Percentiles rank a stretch among this genome's conserved stretches.
Evolutionary conservation across 345 rosid genomes (phyloP).

Genomic region (Camelina hispida): DNA sequence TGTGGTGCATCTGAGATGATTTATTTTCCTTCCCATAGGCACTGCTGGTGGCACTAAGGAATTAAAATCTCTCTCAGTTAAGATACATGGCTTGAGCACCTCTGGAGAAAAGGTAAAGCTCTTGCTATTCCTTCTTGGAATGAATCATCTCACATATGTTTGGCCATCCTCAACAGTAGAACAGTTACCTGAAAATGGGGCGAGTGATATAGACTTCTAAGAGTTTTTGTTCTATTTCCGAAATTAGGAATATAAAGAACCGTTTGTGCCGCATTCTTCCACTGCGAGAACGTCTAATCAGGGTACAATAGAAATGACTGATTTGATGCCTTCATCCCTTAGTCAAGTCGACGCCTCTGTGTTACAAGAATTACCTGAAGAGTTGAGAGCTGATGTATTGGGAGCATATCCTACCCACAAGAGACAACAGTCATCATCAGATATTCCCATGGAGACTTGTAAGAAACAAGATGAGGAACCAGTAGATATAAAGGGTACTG

Average conservation of each 20-base stretch:
- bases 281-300: slow-evolving; percentile 39
- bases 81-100: slow-evolving; percentile 31
- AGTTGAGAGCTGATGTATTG: slow-evolving; percentile 68
- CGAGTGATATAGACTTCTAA: neutral
- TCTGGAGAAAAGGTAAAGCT: slow-evolving; percentile 52
- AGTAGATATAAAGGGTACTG: slow-evolving; percentile 39
- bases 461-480: slow-evolving; percentile 46
- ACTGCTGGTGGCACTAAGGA: slow-evolving; percentile 36
- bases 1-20: slow-evolving; percentile 15
- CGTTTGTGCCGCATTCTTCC: slow-evolving; percentile 19
- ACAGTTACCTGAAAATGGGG: neutral
- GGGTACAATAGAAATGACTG: slow-evolving; percentile 47
- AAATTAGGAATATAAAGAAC: slow-evolving; percentile 34
- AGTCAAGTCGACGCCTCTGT: slow-evolving; percentile 83
- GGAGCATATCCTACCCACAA: slow-evolving; percentile 67
- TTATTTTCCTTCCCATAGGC: slow-evolving; percentile 1
- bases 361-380: slow-evolving; percentile 84
- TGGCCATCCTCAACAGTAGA: slow-evolving; percentile 1
- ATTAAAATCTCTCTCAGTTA: slow-evolving; percentile 41
- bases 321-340: slow-evolving; percentile 76
- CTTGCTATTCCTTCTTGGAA: slow-evolving; percentile 21
- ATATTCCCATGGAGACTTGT: slow-evolving; percentile 41
- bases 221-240: slow-evolving; percentile 15
- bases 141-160: neutral
- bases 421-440: slow-evolving; percentile 47